Evolutionary conservation across 1,139 yeast genomes (phyloP).

Genomic region (Schwanniomyces etchellsii): DNA sequence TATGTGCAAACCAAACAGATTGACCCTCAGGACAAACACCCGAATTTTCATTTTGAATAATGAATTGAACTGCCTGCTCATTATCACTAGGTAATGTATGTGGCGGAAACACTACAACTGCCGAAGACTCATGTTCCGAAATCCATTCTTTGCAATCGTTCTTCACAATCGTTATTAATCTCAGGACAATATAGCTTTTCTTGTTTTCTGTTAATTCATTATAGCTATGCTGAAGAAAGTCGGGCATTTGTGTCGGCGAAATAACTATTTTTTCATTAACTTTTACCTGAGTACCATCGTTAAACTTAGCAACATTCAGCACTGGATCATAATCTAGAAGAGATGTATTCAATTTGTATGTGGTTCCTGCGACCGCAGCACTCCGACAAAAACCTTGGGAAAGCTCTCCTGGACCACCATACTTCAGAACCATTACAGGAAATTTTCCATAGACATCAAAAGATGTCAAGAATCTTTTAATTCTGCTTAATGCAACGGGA

Average conservation of each 20-base stretch:
- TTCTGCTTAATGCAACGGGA: conserved; percentile 70
- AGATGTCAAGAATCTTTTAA: conserved; percentile 78
- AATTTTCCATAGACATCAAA: conserved; percentile 91
- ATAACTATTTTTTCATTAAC: conserved; percentile 73
- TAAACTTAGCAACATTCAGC: conserved; percentile 61
- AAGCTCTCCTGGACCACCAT: conserved; percentile 94
- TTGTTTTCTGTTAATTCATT: conserved; percentile 32
- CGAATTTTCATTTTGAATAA: conserved; percentile 83
- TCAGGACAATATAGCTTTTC: conserved; percentile 49
- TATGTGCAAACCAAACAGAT: conserved; percentile 84
- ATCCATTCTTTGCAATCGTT: conserved; percentile 92
- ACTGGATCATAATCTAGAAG: conserved; percentile 60
- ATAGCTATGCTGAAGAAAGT: conserved; percentile 31
- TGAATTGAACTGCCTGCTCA: conserved; percentile 70
- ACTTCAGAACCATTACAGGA: conserved; percentile 88
- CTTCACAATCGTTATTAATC: conserved; percentile 77
- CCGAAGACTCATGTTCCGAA: conserved; percentile 74
- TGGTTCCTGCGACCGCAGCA: conserved; percentile 97
- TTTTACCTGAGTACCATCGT: conserved; percentile 70
- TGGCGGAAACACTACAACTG: conserved; percentile 93
- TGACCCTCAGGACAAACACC: conserved; percentile 90
- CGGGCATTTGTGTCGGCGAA: conserved; percentile 67
- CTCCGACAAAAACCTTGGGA: conserved; percentile 96
- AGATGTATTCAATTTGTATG: conserved; percentile 74
- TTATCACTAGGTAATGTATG: conserved; percentile 66